Base-by-base conservation (phyloP, 805 yeast genomes). In the Candida verbasci region DNA sequence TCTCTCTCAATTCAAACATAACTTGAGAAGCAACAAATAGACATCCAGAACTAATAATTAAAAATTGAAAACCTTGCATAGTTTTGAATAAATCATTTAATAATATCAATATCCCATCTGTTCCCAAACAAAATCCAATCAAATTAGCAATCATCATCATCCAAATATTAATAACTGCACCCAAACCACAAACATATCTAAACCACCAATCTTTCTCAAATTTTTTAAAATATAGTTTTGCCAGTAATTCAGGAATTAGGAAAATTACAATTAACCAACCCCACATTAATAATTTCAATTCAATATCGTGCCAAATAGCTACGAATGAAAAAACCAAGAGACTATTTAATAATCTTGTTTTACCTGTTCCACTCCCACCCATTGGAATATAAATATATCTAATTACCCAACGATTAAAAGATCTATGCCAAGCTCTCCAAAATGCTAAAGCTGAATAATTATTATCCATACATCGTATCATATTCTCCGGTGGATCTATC, bases 351-450 rank as follows among this genome's bases (percentile, higher is more conserved):
- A 91, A 61, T 44, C 97, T 71, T 48, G 80, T 75, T 7, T 61
- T 65, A 0, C 84, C 71, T 7, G 61, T 65, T 0, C 84, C 71
- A 0, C 97, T 96, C 4, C 72, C 72, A 9, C 97, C 97, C 42
- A 93, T 62, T 3, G 98, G 98, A 16, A 93, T 72, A 50, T 93
- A 93, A 27, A 93, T 74, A 58, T 93, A 93, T 43, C 95, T 72
- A 17, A 85, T 74, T 23, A 86, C 83, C 95, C 96, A 93, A 47
- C 83, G 75, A 61, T 91, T 89, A 64, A 70, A 93, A 32, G 95
- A 82, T 52, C 97, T 76, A 60, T 93, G 99, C 99, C 99, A 93
- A 3, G 96, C 95, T 54, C 97, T 74, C 99, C 99, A 93, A 57
- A 93, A 93, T n/a, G 93, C 87, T 43, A 86, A 59, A 0, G 96